A percentile compares a stretch with the other conserved stretches of the same genome.
Evolutionary conservation across 2,329 filamentous ascomycete genomes (phyloP).

Genomic region (Drechslerella dactyloides): DNA sequence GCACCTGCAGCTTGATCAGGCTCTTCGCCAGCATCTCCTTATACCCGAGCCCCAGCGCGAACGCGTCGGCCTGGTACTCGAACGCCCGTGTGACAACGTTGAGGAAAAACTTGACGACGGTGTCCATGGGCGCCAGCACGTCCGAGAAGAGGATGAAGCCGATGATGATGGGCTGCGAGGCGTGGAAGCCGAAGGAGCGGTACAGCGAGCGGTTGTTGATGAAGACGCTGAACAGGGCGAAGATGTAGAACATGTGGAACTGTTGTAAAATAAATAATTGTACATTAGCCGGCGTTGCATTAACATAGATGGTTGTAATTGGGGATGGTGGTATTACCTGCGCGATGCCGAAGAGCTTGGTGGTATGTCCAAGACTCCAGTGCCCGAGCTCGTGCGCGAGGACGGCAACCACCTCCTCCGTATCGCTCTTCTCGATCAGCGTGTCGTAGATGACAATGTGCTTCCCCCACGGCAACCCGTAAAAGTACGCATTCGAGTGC

Average conservation of each 20-base stretch:
- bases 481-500: constrained; percentile 94
- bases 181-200: constrained; percentile 84
- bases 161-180: constrained; percentile 87
- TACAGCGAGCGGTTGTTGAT: constrained; percentile 94
- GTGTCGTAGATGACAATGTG: constrained; percentile 99
- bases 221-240: constrained; percentile 94
- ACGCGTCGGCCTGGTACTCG: constrained; percentile 94
- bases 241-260: constrained; percentile 95
- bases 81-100: constrained; percentile 93
- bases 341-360: constrained; percentile 83
- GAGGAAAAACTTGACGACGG: constrained; percentile 92
- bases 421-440: constrained; percentile 83
- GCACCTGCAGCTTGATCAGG: constrained; percentile 95
- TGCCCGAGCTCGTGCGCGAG: constrained; percentile 95
- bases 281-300: neutral
- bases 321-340: constrained; percentile 68
- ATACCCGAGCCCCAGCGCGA: constrained; percentile 85
- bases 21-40: constrained; percentile 80
- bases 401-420: constrained; percentile 88
- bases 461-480: constrained; percentile 98
- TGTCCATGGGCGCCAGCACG: constrained; percentile 91
- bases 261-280: constrained; percentile 59
- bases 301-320: neutral
- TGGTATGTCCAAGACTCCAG: constrained; percentile 96
- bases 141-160: constrained; percentile 98